These are phyloP conservation scores for Diaporthe humulicola DNA, from an alignment of 2,329 filamentous ascomycete genomes.

Conservation along the genomic window DNA sequence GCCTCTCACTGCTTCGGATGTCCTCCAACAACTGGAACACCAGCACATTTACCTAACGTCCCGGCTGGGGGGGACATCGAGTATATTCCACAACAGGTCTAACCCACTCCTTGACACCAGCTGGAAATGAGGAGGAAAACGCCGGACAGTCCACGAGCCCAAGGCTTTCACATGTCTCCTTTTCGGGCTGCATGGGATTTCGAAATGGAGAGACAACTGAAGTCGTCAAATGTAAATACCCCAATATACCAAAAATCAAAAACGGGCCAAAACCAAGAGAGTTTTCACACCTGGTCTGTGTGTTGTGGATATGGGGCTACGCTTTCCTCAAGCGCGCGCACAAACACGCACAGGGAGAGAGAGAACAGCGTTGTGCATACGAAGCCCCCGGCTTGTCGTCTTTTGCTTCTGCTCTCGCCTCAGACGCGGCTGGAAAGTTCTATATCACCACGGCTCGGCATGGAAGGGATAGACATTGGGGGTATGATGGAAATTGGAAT, in stretches of 20 bases:
- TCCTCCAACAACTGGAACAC: background rate
- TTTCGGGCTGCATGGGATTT: background rate
- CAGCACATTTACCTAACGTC: background rate
- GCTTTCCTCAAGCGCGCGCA: background rate
- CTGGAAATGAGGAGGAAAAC: background rate
- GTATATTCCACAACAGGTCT: background rate
- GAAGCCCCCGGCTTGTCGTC: background rate
- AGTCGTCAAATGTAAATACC: slow-evolving; percentile 29
- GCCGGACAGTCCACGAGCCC: background rate
- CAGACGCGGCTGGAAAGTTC: background rate
- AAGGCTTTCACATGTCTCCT: background rate
- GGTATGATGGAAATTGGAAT: background rate
- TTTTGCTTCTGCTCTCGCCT: background rate
- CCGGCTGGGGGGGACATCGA: background rate
- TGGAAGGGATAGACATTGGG: background rate
- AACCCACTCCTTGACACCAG: no score
- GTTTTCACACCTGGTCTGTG: slow-evolving; percentile 32
- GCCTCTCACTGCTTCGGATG: background rate
- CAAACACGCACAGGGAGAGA: no score
- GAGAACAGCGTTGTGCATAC: background rate
- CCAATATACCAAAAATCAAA: slow-evolving; percentile 35
- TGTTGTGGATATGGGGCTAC: background rate
- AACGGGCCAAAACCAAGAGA: slow-evolving; percentile 40
- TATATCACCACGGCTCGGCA: no score
- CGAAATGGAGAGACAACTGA: background rate